Conservation (phyloP, 345 rosid genomes). For the Streptanthus diversifolius region DNA sequence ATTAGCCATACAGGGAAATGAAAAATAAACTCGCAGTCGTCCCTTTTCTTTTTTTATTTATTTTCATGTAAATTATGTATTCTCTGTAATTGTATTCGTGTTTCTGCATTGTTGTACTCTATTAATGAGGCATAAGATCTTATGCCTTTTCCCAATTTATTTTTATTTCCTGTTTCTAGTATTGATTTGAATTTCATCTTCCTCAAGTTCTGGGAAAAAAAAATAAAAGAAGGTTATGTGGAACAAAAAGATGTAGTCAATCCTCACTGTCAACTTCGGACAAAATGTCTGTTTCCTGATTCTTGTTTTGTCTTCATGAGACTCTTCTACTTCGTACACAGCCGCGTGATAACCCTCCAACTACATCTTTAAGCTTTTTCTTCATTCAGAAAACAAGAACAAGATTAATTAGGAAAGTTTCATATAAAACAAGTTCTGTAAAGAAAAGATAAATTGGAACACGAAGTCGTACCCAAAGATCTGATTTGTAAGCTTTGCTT, state of each 20-base stretch:
- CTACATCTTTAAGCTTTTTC: constrained; percentile 22
- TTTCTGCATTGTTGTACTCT: constrained; percentile 31
- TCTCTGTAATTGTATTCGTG: constrained; percentile 24
- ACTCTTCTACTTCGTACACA: constrained; percentile 24
- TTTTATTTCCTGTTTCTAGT: neutral
- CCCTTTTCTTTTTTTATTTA: constrained; percentile 10
- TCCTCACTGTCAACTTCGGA: neutral
- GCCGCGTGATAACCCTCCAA: constrained; percentile 30
- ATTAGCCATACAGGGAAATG: constrained; percentile 26
- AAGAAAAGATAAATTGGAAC: neutral
- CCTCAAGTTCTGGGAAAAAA: constrained; percentile 17
- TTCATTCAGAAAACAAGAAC: constrained; percentile 8
- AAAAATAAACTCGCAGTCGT: neutral
- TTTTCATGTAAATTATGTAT: constrained; percentile 32
- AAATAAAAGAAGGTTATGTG: constrained; percentile 3
- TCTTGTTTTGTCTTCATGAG: constrained; percentile 4
- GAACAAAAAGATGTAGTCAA: neutral
- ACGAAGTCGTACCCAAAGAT: constrained; percentile 29
- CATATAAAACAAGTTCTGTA: neutral
- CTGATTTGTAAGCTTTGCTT: constrained; percentile 4
- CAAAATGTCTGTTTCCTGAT: neutral
- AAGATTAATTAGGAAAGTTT: neutral
- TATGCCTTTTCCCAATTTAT: constrained; percentile 9
- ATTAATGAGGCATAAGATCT: neutral
- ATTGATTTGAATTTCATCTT: constrained; percentile 22